Conservation (phyloP, 768 basidiomycete genomes). For the Tubosaeta sp. region DNA sequence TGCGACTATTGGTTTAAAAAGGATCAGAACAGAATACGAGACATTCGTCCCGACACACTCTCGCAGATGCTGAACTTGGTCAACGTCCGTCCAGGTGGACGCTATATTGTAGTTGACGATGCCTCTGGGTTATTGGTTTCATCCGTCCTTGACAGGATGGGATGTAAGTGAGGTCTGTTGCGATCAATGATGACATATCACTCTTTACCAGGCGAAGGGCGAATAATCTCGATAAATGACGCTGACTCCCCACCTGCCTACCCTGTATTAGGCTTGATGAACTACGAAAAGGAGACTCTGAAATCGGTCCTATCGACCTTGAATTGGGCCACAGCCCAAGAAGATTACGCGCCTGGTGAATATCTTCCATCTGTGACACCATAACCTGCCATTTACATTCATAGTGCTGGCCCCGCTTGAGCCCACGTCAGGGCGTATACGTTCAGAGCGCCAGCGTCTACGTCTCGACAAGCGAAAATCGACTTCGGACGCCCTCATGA, state of each 20-base stretch:
- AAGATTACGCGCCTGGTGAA: constrained; percentile 66
- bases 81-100: constrained; percentile 81
- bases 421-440: constrained; percentile 51
- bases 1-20: constrained; percentile 87
- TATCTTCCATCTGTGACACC: background rate
- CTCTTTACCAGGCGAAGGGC: constrained; percentile 59
- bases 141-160: constrained; percentile 81
- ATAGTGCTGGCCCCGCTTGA: constrained; percentile 60
- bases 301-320: constrained; percentile 58
- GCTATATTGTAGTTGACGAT: constrained; percentile 88
- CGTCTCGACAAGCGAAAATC: constrained; percentile 75
- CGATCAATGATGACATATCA: background rate
- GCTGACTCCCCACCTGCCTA: constrained; percentile 92
- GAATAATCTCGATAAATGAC: constrained; percentile 80
- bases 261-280: constrained; percentile 80
- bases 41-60: constrained; percentile 82
- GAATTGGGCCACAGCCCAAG: constrained; percentile 89
- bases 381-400: constrained; percentile 3
- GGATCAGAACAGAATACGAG: constrained; percentile 75
- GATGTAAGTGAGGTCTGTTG: constrained; percentile 45
- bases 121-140: constrained; percentile 85
- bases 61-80: constrained; percentile 84
- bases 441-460: constrained; percentile 67
- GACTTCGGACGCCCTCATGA: constrained; percentile 56
- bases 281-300: constrained; percentile 60